phyloP scores from a whole-genome alignment of 495 filamentous ascomycete genomes.

The Evernia prunastri region DNA sequence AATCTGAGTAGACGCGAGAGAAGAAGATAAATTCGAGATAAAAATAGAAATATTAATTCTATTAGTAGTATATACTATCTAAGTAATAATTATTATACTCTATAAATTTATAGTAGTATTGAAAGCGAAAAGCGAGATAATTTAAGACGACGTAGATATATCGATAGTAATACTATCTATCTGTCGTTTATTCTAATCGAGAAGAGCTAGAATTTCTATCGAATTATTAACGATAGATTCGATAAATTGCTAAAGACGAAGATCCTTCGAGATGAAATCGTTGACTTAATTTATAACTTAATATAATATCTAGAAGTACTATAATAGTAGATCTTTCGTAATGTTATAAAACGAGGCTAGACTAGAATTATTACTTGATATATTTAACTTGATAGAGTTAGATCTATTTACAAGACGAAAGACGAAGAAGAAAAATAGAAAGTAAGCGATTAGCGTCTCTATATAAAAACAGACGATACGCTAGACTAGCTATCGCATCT shows the following conservation, averaged over 20 bases:
- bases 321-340: not conserved
- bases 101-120: too few relatives aligned
- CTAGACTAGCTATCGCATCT: too few relatives aligned
- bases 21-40: not conserved
- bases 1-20: not conserved
- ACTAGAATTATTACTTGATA: not conserved
- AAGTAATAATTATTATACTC: too few relatives aligned
- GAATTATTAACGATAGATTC: not conserved
- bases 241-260: not conserved
- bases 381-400: not conserved
- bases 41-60: too few relatives aligned
- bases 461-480: not conserved
- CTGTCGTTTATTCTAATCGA: not conserved
- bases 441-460: not conserved
- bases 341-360: not conserved
- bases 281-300: too few relatives aligned
- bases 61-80: too few relatives aligned
- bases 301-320: not conserved
- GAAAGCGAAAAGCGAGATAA: not conserved
- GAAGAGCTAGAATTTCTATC: not conserved
- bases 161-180: not conserved
- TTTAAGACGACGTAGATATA: not conserved
- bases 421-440: not conserved
- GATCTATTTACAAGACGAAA: not conserved
- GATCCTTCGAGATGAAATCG: too few relatives aligned